Base-by-base conservation (phyloP, 768 basidiomycete species). In the Lactarius tabidus region DNA sequence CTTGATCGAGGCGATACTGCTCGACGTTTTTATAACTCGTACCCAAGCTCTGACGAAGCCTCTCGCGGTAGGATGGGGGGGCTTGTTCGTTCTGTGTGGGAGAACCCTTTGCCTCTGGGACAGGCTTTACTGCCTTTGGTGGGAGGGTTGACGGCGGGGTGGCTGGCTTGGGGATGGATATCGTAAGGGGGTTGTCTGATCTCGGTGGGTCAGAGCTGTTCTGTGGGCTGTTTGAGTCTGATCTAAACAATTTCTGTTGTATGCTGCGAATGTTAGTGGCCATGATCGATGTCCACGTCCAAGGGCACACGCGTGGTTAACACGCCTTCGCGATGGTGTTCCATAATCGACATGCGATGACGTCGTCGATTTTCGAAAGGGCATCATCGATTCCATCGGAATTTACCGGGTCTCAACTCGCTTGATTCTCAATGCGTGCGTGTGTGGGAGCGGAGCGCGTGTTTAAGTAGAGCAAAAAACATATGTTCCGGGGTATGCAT, bases 1-100 rank as follows among this genome's bases (percentile, higher is more conserved):
- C 92, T 71, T 98, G 90, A 57, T 86, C 77, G n/a, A 99, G 84
- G 57, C 95, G 85, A 75, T 90, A 81, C 69, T 85, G 85, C 78
- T 99, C 96, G 28, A 84, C 85, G 15, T 91, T 90, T 58, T 86
- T 83, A 74, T 95, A 98, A 38, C 87, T 79, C 4, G 77, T 70
- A 1, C 91, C 91, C 36, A 95, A 79, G 63, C 77, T 76, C 66
- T 85, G 80, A 33, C 81, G 79, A 33, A 97, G 78, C 35, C 86
- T 80, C 71, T 90, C 84, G 58, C 91, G 83, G 75, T 88, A 88
- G 53, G 80, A 71, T 43, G 57, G 72, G 41, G 57, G n/a, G 41
- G 67, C 69, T 12, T 66, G 51, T 28, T 48, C 67, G 15, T 67
- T 64, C 20, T 63, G 53, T 31, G 67, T 57, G 12, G 72, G 66